A percentile compares a stretch with the other conserved stretches of the same genome.
phyloP scores from a whole-genome alignment of 768 basidiomycete species.

The Lentinula edodes region DNA sequence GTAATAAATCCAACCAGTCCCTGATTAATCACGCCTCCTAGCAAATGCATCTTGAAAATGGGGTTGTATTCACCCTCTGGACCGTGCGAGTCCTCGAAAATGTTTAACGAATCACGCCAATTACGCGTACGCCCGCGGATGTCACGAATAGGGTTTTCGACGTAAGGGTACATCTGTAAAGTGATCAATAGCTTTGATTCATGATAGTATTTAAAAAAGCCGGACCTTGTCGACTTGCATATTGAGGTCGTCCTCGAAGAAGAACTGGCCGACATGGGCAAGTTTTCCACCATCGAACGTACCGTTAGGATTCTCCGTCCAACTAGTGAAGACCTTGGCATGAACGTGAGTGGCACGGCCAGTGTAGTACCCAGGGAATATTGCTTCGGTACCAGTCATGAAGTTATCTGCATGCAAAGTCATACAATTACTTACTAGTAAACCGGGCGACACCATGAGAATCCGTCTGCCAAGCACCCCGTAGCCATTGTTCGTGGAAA shows the following conservation, averaged over 20 bases:
- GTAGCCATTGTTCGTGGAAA: constrained; percentile 39
- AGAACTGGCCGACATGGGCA: constrained; percentile 47
- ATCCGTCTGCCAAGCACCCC: constrained; percentile 52
- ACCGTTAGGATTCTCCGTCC: constrained; percentile 37
- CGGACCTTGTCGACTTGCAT: constrained; percentile 40
- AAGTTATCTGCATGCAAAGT: neutral
- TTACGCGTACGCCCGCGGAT: constrained; percentile 46
- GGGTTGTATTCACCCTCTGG: constrained; percentile 47
- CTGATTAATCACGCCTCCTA: constrained; percentile 46
- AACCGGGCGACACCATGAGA: constrained; percentile 48
- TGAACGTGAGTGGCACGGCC: constrained; percentile 53
- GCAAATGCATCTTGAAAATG: constrained; percentile 42
- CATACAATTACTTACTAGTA: constrained; percentile 30
- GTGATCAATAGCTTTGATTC: neutral
- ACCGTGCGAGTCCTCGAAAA: constrained; percentile 45
- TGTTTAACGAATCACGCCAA: constrained; percentile 46
- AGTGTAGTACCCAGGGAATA: constrained; percentile 54
- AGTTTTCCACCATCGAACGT: constrained; percentile 40
- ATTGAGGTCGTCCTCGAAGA: constrained; percentile 52
- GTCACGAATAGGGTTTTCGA: constrained; percentile 41
- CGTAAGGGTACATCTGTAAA: constrained; percentile 45
- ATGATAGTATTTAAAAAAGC: neutral
- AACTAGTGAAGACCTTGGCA: constrained; percentile 48
- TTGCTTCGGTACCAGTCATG: constrained; percentile 24
- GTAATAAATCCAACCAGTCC: constrained; percentile 51